A percentile compares a stretch with the other conserved stretches of the same genome.
Conservation (phyloP, 2,329 filamentous ascomycete species). For the Chaetomiaceae sp. region DNA sequence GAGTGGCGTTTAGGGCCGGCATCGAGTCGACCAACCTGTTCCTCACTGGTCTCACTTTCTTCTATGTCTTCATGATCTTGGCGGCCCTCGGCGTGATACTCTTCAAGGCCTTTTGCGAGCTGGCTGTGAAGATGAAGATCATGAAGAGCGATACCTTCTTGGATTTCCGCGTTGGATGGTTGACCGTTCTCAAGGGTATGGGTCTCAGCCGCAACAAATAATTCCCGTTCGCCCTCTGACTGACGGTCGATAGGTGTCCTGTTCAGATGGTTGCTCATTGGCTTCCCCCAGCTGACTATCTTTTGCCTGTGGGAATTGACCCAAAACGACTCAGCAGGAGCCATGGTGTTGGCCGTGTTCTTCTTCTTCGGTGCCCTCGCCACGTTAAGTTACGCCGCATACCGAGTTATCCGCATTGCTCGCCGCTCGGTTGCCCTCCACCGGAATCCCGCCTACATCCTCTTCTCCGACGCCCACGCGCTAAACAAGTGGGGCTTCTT, state of each 20-base stretch:
- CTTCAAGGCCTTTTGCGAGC: conserved; percentile 72
- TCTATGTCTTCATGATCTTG: conserved; percentile 69
- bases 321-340: conserved; percentile 68
- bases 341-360: conserved; percentile 73
- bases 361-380: conserved; percentile 72
- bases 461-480: conserved; percentile 78
- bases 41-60: conserved; percentile 77
- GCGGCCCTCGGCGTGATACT: conserved; percentile 63
- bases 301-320: conserved; percentile 85
- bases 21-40: conserved; percentile 84
- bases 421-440: conserved; percentile 79
- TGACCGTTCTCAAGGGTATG: conserved; percentile 70
- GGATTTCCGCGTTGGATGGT: conserved; percentile 85
- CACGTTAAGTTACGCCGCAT: conserved; percentile 71
- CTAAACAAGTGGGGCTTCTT: conserved; percentile 92
- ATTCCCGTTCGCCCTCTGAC: background rate
- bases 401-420: conserved; percentile 76
- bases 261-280: conserved; percentile 76
- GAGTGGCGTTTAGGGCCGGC: conserved; percentile 72
- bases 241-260: conserved; percentile 48
- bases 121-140: conserved; percentile 63
- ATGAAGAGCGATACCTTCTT: conserved; percentile 78
- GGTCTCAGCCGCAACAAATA: background rate
- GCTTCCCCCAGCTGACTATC: conserved; percentile 78
- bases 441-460: conserved; percentile 85